Base-by-base conservation (phyloP, 805 yeast genomes). In the Metschnikowia picachoensis region DNA sequence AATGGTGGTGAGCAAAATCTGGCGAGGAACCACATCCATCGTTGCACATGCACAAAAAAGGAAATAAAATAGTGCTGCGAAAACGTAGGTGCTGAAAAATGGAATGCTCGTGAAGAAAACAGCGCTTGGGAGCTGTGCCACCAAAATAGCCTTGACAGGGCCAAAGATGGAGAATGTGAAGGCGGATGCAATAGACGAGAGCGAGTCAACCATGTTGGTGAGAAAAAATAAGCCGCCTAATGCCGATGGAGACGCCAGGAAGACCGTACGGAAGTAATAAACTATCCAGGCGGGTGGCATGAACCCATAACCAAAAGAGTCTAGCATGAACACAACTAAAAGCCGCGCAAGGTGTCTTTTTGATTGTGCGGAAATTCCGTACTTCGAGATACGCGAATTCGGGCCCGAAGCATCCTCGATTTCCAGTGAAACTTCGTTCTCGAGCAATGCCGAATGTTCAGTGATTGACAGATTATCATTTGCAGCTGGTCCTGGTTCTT, bases 1-100 rank as follows among this genome's bases (percentile, higher is more conserved):
- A 16, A 88, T 69, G 2, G 86, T 74, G 0, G 95, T 82, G 41
- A 90, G 65, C 35, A 90, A 70, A 8, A 89, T 79, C 65, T 89
- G 96, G 42, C 97, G 77, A 7, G 97, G 96, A 3, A 89, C 94
- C 28, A 89, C 96, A 61, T 90, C 97, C 91, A 90, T 88, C 1
- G 91, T 80, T 2, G 83, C 73, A 0, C 88, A 79, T 2, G 83
- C 67, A 39, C 58, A 54, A 34, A 52, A 50, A 12, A 54, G 38
- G 48, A 81, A 82, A 52, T 87, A 80, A 6, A 80, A 63, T 0
- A 67, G 44, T 27, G 85, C 72, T 0, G 92, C 85, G 10, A 81
- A 70, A 1, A 53, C 16, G 32, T 59, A 61, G 6, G 60, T 55
- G 8, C 36, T 16, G 16, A 56, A 47, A n/a, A 60, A 51, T 0